Conservation (phyloP, 306 rosid genomes). For the Vicia villosa region DNA sequence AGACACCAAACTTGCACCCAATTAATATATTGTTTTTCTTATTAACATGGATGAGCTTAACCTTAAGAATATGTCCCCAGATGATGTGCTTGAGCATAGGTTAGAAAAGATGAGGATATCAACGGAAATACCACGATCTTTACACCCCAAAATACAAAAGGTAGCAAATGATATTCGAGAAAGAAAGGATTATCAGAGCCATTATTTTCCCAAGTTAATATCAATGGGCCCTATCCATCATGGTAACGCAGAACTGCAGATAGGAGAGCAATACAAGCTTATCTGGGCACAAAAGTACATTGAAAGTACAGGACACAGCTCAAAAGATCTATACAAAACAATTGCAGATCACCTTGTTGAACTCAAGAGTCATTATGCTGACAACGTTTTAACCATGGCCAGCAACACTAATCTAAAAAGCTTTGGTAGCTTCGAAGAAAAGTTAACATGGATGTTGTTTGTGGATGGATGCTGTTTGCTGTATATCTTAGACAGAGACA, state of each 20-base stretch:
- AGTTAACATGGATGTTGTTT: not conserved
- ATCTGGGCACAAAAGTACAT: not conserved
- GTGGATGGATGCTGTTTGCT: not conserved
- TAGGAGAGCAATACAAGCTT: not conserved
- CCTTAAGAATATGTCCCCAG: too few relatives aligned
- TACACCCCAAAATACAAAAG: not conserved
- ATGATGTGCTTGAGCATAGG: not conserved
- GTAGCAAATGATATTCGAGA: not conserved
- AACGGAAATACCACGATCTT: too few relatives aligned
- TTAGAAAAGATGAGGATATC: not conserved
- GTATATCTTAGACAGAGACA: not conserved
- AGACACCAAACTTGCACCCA: too few relatives aligned
- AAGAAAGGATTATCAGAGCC: not conserved
- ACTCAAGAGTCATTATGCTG: too few relatives aligned
- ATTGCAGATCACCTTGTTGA: not conserved
- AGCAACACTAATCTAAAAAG: too few relatives aligned
- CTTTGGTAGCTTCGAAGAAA: not conserved
- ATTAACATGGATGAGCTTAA: too few relatives aligned
- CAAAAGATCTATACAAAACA: not conserved
- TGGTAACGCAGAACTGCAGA: not conserved
- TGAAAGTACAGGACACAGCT: fast-evolving
- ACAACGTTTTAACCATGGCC: too few relatives aligned
- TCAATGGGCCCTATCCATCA: not conserved
- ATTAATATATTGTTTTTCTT: too few relatives aligned
- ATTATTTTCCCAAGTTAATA: not conserved